Base-by-base conservation (phyloP, 2,329 filamentous ascomycete species). In the Penicillium sp. region DNA sequence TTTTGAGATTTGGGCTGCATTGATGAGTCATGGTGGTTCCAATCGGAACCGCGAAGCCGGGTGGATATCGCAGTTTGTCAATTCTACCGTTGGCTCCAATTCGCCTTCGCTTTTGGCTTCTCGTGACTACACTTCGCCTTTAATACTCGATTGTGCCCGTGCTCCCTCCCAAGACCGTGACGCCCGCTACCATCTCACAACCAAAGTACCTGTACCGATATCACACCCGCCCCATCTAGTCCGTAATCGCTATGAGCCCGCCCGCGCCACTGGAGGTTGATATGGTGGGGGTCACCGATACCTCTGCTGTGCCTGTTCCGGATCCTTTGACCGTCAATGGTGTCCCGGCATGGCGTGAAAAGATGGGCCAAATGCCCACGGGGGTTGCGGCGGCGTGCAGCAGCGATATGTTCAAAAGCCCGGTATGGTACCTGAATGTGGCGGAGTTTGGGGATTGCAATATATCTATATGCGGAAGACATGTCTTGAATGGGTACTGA, bases 351-450 rank as follows among this genome's bases (percentile, higher is more conserved):
- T 80, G 87, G 61, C 83, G 93, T 45, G 81, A 81, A 56, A 89
- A 87, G n/a, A 61, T 57, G 46, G 87, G 87, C 3, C 85, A 83
- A 64, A 78, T 94, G 36, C 79, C 88, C 57, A 89, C 86, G 16
- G 88, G 88, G 34, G 82, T 90, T 43, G 93, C 92, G 29, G 89
- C 90, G 9, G 81, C 82, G 46, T 86, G 88, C 2, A 86, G 87
- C 71, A 89, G 89, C 70, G 87, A 92, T 64, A 85, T 88, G 78
- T 96, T 95, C 74, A 94, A 94, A 74, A 85, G 85, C 47, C 80
- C 84, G 49, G 85, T 89, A 72, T 64, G 82, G 49, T 44, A 43
- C n/a, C 16, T 2, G 12, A 16, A 39, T 12, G 39, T 53, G 21
- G 26, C 6, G 13, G n/a, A 18, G 15, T 12, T 2, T 21, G 9